Evolutionary conservation across 768 basidiomycete genomes (phyloP), one percentile per base, ranked within the genome.

Genomic region (Tricholoma furcatifolium): DNA sequence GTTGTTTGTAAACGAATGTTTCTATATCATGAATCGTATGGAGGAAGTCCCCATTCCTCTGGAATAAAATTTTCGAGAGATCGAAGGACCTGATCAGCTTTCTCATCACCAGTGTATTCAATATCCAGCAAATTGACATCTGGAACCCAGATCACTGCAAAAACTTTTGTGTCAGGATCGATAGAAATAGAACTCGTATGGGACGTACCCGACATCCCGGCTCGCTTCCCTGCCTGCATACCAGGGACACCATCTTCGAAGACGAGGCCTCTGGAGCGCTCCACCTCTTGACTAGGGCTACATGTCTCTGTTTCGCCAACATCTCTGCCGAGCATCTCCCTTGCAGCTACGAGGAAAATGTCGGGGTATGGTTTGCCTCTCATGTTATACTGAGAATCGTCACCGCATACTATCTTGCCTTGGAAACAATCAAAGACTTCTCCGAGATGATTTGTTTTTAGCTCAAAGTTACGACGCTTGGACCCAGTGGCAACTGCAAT

Each of bases 401-500:
- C 87, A 23, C 77, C 84, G 62, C 91, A 93, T 7, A 93, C 76
- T 35, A 90, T 71, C 48, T 78, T 79, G 6, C 74, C 80, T 38
- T 75, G 82, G 60, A 93, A 93, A 23, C 74, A 72, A 18, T 69
- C 72, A 55, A 91, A 87, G 6, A 84, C 64, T 20, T 82, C 76
- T 24, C 68, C 70, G 2, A 85, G 75, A 64, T 90, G 81, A 2
- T 67, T 72, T 0, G 86, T 86, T 66, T 95, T 94, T 59, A 81
- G 74, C 43, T 74, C 68, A 59, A 82, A 87, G 61, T 87, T 88
- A 34, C 82, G 74, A 24, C 85, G 75, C 44, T 74, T 74, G 2
- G 87, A 88, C 38, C 89, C 84, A 1, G 92, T 93, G 8, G 92
- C 92, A 47, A 94, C 78, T 14, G 85, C 88, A 54, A 93, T 89